Evolutionary conservation across 2,329 filamentous ascomycete species (phyloP), one percentile per base, ranked within the genome.

Genomic region (Trichocomaceae sp.): DNA sequence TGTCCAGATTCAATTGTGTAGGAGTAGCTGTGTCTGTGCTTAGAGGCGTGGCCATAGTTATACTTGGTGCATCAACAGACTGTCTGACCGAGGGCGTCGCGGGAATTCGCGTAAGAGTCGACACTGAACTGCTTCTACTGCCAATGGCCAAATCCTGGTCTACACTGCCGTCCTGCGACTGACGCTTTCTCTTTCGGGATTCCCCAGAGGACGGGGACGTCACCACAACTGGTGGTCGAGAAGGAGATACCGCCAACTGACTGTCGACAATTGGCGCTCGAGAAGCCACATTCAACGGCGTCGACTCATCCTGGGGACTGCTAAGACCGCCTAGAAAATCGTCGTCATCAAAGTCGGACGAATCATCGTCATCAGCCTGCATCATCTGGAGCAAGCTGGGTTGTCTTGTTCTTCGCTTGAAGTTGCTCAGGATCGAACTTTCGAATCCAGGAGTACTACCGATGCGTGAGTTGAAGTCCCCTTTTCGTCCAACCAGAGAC

Each of bases 371-470:
- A 55, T 71, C 70, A 33, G 68, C 68, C 42, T 74, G 70, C 67
- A 75, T 71, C 66, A 75, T 69, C 35, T 74, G 72, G 7, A 76
- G 62, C 47, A 76, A 72, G 61, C 74, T 76, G 22, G 71, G 69
- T 56, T 76, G 73, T 57, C 73, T 69, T 12, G 73, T 69, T 31
- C 74, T 63, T 37, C 70, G 66, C 52, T 72, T 70, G 58, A 76
- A 76, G 57, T 74, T 72, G 57, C 71, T 74, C 54, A 76, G 55
- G 52, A 75, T 66, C 3, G 73, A 76, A 52, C 62, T 72, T 50
- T 75, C 73, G 52, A 70, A 72, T 5, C 64, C 69, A 39, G 73
- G 73, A 8, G 73, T 75, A 10, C 68, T 72, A 23, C 69, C 67
- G 22, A 70, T 59, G 22, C 65, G 68, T 20, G 69, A 68, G 50